These are phyloP conservation scores for Exutisphaerella laricina DNA, from an alignment of 2,329 filamentous ascomycete species.

Conservation along the genomic window DNA sequence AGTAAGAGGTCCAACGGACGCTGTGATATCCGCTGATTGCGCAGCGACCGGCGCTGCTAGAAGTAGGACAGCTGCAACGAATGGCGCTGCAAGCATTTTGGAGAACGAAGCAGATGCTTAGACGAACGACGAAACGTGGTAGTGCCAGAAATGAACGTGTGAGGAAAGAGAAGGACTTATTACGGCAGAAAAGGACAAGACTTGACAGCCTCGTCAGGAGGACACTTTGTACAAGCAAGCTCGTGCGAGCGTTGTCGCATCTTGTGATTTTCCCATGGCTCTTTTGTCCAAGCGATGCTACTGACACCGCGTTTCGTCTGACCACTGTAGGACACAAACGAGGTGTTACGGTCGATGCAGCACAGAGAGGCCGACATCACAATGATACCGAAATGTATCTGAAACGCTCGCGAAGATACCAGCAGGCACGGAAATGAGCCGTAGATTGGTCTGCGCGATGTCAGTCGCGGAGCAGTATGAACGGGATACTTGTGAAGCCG, in stretches of 20 bases:
- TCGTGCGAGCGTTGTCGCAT: neutral
- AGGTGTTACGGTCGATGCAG: too few relatives aligned
- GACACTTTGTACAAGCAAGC: neutral
- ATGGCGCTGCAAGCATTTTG: conserved; percentile 9
- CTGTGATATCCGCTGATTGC: conserved; percentile 37
- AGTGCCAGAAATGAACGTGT: neutral
- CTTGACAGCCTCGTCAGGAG: neutral
- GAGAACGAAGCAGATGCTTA: conserved; percentile 1
- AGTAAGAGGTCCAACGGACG: conserved; percentile 43
- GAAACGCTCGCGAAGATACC: neutral
- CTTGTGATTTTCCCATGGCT: neutral
- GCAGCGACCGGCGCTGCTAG: conserved; percentile 28
- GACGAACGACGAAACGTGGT: conserved; percentile 2
- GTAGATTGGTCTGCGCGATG: neutral
- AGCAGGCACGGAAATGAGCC: neutral
- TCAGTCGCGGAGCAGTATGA: too few relatives aligned
- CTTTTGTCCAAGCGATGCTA: neutral
- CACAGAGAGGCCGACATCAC: too few relatives aligned
- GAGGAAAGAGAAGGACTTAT: neutral
- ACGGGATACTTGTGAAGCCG: neutral
- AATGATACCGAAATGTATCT: neutral
- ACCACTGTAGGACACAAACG: neutral
- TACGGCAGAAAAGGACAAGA: neutral
- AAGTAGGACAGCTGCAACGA: conserved; percentile 21
- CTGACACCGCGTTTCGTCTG: neutral